These are phyloP conservation scores for Jacaranda mimosifolia DNA, from an alignment of 257 asterid genomes.

Conservation along the genomic window DNA sequence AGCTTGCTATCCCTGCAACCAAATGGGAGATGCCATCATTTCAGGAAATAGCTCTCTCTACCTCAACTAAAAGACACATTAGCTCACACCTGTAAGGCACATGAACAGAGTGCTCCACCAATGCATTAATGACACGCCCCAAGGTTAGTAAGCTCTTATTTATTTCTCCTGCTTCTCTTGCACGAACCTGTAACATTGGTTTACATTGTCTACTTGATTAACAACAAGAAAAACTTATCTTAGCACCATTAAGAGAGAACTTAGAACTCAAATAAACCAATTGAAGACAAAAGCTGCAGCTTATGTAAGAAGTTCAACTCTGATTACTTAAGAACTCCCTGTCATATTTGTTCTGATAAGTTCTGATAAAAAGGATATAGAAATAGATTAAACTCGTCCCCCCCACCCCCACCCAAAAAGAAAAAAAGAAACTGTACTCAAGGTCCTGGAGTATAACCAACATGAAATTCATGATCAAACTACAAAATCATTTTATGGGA, in stretches of 20 bases:
- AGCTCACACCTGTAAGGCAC: constrained; percentile 79
- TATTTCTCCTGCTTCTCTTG: constrained; percentile 95
- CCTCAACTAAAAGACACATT: constrained; percentile 18
- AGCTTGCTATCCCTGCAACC: constrained; percentile 84
- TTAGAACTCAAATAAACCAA: constrained; percentile 12
- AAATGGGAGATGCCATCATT: constrained; percentile 28
- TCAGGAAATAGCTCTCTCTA: constrained; percentile 23
- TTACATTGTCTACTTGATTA: constrained; percentile 28
- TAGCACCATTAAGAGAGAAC: neutral
- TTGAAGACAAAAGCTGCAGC: constrained; percentile 1
- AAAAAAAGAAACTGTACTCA: no score
- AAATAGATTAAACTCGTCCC: no score
- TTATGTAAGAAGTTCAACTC: constrained; percentile 2
- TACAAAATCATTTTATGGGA: no score
- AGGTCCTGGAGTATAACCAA: no score
- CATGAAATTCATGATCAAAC: no score
- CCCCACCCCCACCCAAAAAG: no score
- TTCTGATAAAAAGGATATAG: no score
- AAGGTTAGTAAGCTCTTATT: constrained; percentile 87
- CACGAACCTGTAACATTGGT: constrained; percentile 66
- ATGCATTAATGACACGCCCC: constrained; percentile 84
- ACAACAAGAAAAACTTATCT: constrained; percentile 7
- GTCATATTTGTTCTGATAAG: no score
- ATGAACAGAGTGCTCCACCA: constrained; percentile 87
- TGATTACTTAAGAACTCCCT: no score